Evolutionary conservation across 495 filamentous ascomycete species (phyloP), one percentile per base, ranked within the genome.

Genomic region (Penicillium longicatenatum): DNA sequence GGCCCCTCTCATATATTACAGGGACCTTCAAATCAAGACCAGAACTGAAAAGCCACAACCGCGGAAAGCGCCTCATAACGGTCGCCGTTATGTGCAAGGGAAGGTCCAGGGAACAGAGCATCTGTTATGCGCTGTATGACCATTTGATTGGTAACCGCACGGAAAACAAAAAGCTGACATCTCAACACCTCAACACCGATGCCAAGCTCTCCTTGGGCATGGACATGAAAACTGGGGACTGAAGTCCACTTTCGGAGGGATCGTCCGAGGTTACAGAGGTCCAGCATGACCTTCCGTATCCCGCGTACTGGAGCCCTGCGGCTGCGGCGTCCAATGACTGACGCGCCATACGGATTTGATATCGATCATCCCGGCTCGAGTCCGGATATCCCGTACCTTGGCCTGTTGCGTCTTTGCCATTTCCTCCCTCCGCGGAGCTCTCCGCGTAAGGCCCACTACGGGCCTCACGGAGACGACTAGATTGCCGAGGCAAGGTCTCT

Each of bases 321-420:
- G 66, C 58, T 66, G 63, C 63, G 63, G 66, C 61, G 61, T 62
- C 66, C 66, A 69, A 68, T 68, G 63, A 61, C 50, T 54, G 53
- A 21, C 41, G 33, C 53, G 60, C 60, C 52, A 54, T 55, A 59
- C 59, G 52, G 16, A 61, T 57, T 66, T 63, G 60, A 66, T 68
- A 66, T 66, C 46, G 59, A 62, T 65, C 58, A 66, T 61, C 62
- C 62, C 57, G 59, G 43, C 19, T 33, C 30, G 26, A 48, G 44
- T 52, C 55, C 65, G 59, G 65, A 63, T 48, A 46, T 57, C 55
- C 63, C 65, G 63, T 58, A 59, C 41, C 30, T 20, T 33, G 35
- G 44, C 48, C 41, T 43, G n/a, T n/a, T n/a, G 42, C 41, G 53
- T 6, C 7, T 26, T 50, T 39, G 37, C 14, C 37, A 54, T 49